Evolutionary conservation across 192 early-diverging fungal genomes (phyloP).

Genomic region (Linnemannia elongata): DNA sequence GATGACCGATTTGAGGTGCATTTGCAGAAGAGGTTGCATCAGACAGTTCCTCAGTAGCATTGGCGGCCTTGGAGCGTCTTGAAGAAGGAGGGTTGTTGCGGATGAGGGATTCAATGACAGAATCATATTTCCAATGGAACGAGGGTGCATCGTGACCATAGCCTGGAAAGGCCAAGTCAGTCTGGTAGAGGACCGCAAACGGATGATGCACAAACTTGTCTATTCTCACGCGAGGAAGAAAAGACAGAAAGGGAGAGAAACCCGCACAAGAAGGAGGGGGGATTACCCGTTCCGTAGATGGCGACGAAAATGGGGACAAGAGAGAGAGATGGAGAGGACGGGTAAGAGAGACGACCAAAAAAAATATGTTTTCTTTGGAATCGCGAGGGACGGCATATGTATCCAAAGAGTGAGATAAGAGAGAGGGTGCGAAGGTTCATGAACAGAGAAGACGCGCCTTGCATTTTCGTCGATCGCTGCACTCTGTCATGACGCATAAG

Average conservation of each 20-base stretch:
- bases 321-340: neutral
- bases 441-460: neutral
- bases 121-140: constrained; percentile 63
- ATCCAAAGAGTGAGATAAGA: neutral
- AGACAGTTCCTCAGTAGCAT: constrained; percentile 2
- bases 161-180: constrained; percentile 64
- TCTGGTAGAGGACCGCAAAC: constrained; percentile 61
- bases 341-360: constrained; percentile 25
- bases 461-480: neutral
- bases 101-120: constrained; percentile 56
- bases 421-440: neutral
- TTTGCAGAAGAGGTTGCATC: neutral
- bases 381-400: neutral
- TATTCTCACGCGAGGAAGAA: constrained; percentile 20
- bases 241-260: neutral
- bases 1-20: constrained; percentile 16
- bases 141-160: constrained; percentile 54
- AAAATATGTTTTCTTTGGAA: neutral
- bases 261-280: neutral
- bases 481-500: neutral
- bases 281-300: neutral
- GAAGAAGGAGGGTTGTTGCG: constrained; percentile 43
- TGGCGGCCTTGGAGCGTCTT: constrained; percentile 25
- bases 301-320: neutral
- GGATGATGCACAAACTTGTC: constrained; percentile 71